Percentiles rank a stretch among this genome's conserved stretches.
These are phyloP conservation scores for Phytomonas francai DNA, from an alignment of 208 protist species.

Conservation along the genomic window DNA sequence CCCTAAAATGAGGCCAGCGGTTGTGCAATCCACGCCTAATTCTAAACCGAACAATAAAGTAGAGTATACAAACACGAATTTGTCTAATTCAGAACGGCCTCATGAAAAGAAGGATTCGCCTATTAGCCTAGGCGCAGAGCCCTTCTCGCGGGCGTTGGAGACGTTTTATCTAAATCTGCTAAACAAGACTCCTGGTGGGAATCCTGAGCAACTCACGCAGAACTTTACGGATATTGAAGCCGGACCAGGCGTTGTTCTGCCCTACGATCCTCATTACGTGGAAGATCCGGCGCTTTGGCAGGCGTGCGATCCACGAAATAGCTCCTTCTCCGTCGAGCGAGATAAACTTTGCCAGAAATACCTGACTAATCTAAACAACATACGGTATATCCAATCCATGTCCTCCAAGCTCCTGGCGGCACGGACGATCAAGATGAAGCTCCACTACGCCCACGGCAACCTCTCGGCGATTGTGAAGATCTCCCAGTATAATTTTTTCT, in stretches of 20 bases:
- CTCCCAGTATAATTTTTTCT: constrained; percentile 73
- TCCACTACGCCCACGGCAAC: constrained; percentile 67
- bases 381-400: constrained; percentile 73
- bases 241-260: constrained; percentile 34
- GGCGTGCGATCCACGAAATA: constrained; percentile 62
- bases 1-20: too few species aligned
- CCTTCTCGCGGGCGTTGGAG: constrained; percentile 20
- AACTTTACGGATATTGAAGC: constrained; percentile 52
- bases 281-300: constrained; percentile 24
- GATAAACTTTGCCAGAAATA: constrained; percentile 65
- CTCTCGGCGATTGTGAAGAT: constrained; percentile 77
- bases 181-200: constrained; percentile 26
- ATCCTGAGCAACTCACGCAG: constrained; percentile 48
- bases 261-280: constrained; percentile 25
- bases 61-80: too few species aligned
- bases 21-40: too few species aligned
- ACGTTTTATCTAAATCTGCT: constrained; percentile 36
- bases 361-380: constrained; percentile 63
- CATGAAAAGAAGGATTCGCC: too few species aligned
- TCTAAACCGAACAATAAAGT: too few species aligned
- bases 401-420: constrained; percentile 45
- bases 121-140: too few species aligned
- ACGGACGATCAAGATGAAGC: constrained; percentile 73
- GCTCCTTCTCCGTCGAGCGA: constrained; percentile 44
- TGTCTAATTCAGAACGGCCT: too few species aligned